Evolutionary conservation across 768 basidiomycete genomes (phyloP), one percentile per base, ranked within the genome.

Genomic region (Amanita rimosa): DNA sequence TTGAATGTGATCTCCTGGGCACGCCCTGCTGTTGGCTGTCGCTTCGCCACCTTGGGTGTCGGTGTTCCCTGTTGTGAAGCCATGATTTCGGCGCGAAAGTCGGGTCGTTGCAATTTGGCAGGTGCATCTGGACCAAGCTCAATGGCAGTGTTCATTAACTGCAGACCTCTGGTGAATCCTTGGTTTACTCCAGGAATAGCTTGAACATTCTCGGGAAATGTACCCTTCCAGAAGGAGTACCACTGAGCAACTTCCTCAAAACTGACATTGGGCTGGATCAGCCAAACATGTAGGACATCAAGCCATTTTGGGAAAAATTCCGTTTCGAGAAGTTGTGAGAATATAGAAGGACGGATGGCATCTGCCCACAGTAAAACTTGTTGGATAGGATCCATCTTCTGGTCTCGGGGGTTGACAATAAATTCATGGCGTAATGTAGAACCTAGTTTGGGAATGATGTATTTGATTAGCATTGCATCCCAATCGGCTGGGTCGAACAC

Each of bases 281-380:
- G 82, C 96, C 96, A 98, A 39, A 90, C 65, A 59, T 94, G 83
- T 19, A 99, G 70, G 17, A 88, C 81, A 43, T 92, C 85, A 52
- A 98, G 72, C 93, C 94, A 99, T 61, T 96, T 95, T 3, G 92
- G 89, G 75, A 97, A 97, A 71, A 98, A 95, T 58, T 92, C 91
- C 4, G 76, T 74, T 62, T 95, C 89, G 53, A 99, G 67, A 10
- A 99, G 68, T 58, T 93, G 88, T 1, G 81, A 74, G 57, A 96
- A 74, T 52, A 95, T 76, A 3, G 85, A 81, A 0, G 79, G 64
- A 6, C 88, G 83, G 31, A 98, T 71, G 48, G 89, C 71, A 27
- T 68, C 62, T 9, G 73, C 70, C 96, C 96, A 99, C 1, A 71
- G 69, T 38, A 97, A 69, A 14, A 92, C 86, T 46, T 72, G 71